A percentile compares a stretch with the other conserved stretches of the same genome.
Evolutionary conservation across 2,329 filamentous ascomycete species (phyloP).

Genomic region (Dothideomycetidae sp.): DNA sequence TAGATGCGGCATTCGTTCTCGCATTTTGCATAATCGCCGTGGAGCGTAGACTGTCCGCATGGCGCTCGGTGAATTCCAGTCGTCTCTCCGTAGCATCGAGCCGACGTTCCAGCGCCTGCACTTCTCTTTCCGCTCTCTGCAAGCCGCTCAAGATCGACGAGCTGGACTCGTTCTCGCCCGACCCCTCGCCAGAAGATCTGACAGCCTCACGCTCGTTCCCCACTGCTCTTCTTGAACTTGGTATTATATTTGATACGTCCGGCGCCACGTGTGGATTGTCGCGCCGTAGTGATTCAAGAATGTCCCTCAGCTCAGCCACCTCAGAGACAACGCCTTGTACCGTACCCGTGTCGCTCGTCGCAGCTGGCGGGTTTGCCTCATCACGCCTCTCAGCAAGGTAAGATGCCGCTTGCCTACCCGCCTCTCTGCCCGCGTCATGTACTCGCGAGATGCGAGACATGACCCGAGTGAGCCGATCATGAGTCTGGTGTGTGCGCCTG

Average conservation of each 20-base stretch:
- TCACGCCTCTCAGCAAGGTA: too few relatives aligned
- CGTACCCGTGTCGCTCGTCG: neutral
- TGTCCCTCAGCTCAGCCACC: conserved; percentile 26
- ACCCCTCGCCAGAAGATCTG: conserved; percentile 15
- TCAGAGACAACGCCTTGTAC: conserved; percentile 13
- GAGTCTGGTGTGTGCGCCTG: neutral
- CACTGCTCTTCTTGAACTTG: conserved; percentile 24
- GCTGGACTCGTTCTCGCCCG: conserved; percentile 12
- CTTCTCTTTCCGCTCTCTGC: conserved; percentile 14
- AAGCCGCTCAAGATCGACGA: conserved; percentile 9
- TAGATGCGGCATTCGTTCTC: conserved; percentile 18
- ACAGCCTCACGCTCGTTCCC: conserved; percentile 20
- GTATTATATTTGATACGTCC: conserved; percentile 25
- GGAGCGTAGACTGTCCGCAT: conserved; percentile 18
- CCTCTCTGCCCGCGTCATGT: conserved; percentile 5
- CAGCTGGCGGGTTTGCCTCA: neutral
- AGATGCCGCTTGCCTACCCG: too few relatives aligned
- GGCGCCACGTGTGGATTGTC: conserved; percentile 26
- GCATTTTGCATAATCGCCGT: conserved; percentile 21
- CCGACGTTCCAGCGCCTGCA: conserved; percentile 15
- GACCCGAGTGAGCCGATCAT: conserved; percentile 6
- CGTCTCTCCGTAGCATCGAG: conserved; percentile 19
- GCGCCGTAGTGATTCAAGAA: conserved; percentile 27
- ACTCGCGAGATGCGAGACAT: conserved; percentile 4
- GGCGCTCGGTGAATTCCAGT: conserved; percentile 17